Evolutionary conservation across 192 early-diverging fungal species (phyloP).

Genomic region (Entophlyctis luteolus): DNA sequence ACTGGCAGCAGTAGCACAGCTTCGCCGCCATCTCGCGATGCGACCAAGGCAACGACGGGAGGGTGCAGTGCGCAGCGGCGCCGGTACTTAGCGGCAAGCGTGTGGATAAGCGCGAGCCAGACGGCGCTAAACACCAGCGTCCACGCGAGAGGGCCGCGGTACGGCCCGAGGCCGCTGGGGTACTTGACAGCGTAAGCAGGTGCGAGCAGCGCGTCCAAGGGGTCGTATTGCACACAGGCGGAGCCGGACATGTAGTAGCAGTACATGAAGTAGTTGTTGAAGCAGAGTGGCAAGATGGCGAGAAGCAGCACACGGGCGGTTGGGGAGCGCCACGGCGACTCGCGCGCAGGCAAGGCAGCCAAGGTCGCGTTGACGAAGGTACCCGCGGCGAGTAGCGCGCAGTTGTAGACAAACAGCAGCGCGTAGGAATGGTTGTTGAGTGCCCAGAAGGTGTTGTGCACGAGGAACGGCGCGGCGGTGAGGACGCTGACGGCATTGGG

Average conservation of each 20-base stretch:
- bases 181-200: not conserved
- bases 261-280: constrained; percentile 3
- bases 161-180: not conserved
- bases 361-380: not conserved
- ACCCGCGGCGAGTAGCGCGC: too few relatives aligned
- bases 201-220: not conserved
- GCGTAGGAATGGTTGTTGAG: not conserved
- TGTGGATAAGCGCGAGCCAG: not conserved
- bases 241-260: not conserved
- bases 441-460: not conserved
- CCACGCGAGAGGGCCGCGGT: not conserved
- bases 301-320: not conserved
- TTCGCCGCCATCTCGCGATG: too few relatives aligned
- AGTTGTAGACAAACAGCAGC: not conserved
- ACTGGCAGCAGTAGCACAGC: too few relatives aligned
- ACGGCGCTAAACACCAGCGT: not conserved
- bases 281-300: not conserved
- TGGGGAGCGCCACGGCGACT: not conserved
- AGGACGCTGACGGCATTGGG: not conserved
- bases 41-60: too few relatives aligned
- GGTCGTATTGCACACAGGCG: not conserved
- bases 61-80: too few relatives aligned
- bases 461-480: not conserved
- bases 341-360: not conserved
- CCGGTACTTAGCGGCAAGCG: too few relatives aligned